Percentiles rank a stretch among this genome's conserved stretches.
Evolutionary conservation across 768 basidiomycete genomes (phyloP).

Genomic region (Boletus insuetus): DNA sequence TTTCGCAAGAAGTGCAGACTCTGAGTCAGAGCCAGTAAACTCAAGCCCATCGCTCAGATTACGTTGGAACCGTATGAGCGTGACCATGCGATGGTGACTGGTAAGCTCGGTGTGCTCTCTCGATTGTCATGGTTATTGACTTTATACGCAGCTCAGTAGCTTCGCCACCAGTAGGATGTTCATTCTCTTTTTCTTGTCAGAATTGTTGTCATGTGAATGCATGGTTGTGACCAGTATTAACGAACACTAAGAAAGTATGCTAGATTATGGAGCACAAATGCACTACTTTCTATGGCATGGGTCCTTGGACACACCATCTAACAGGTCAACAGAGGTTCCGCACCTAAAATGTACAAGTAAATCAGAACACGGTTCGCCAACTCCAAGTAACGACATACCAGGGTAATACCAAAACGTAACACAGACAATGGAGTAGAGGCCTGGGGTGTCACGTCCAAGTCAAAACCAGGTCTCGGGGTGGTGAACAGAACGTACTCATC

Average conservation of each 20-base stretch:
- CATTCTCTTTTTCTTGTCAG: too few relatives aligned
- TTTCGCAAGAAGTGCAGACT: slow-evolving; percentile 81
- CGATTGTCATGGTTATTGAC: too few relatives aligned
- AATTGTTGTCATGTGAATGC: too few relatives aligned
- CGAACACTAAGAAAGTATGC: too few relatives aligned
- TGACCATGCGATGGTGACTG: slow-evolving; percentile 88
- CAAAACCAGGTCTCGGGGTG: too few relatives aligned
- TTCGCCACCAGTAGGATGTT: too few relatives aligned
- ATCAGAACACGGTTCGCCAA: slow-evolving; percentile 1
- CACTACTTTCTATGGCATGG: too few relatives aligned
- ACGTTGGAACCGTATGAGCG: slow-evolving; percentile 93
- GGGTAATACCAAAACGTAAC: slow-evolving; percentile 56
- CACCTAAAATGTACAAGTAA: not conserved
- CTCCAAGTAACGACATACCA: slow-evolving; percentile 26
- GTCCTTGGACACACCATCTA: too few relatives aligned
- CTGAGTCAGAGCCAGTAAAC: slow-evolving; percentile 70
- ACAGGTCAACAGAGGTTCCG: too few relatives aligned
- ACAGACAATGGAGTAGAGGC: slow-evolving; percentile 56
- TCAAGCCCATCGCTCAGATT: slow-evolving; percentile 95
- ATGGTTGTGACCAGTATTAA: too few relatives aligned
- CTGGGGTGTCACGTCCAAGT: slow-evolving; percentile 23
- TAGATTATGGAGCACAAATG: too few relatives aligned
- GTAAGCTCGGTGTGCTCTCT: slow-evolving; percentile 29
- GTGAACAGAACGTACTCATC: slow-evolving; percentile 42
- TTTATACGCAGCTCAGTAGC: too few relatives aligned